phyloP scores from a whole-genome alignment of 2,329 filamentous ascomycete species.

The Phaeosphaeriaceae sp. region DNA sequence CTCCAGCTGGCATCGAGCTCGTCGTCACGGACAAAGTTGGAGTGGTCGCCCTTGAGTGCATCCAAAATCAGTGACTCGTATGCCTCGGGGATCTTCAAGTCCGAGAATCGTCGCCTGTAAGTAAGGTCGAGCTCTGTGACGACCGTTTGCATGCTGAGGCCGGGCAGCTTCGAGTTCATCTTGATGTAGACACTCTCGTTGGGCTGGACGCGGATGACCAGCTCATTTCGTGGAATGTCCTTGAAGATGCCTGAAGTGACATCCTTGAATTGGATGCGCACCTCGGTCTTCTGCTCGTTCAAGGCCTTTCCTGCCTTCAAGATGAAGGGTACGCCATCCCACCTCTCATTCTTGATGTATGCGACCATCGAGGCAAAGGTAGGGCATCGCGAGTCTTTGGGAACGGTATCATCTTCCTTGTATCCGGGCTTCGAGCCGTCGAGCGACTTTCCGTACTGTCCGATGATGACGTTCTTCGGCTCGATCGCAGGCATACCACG shows the following conservation, averaged over 20 bases:
- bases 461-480: conserved; percentile 99
- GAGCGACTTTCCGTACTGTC: conserved; percentile 95
- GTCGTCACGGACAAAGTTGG: conserved; percentile 75
- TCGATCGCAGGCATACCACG: conserved; percentile 93
- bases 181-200: conserved; percentile 99
- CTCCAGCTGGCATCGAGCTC: conserved; percentile 98
- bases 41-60: conserved; percentile 98
- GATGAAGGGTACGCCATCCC: conserved; percentile 99
- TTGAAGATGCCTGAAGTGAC: conserved; percentile 99
- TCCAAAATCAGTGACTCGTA: conserved; percentile 98
- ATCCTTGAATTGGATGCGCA: conserved; percentile 99
- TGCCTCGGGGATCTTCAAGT: conserved; percentile 98
- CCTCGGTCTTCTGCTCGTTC: conserved; percentile 99
- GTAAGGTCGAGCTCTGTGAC: conserved; percentile 98
- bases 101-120: conserved; percentile 96
- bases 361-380: conserved; percentile 97
- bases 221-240: conserved; percentile 98
- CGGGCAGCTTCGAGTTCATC: conserved; percentile 99
- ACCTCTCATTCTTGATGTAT: conserved; percentile 99
- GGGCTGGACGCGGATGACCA: conserved; percentile 98
- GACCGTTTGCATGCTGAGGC: conserved; percentile 98
- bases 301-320: conserved; percentile 98
- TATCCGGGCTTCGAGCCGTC: conserved; percentile 97
- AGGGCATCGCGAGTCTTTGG: conserved; percentile 94
- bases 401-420: conserved; percentile 98